These are phyloP conservation scores for Thalia dealbata DNA, from an alignment of 176 grass and related monocot genomes.

Conservation along the genomic window DNA sequence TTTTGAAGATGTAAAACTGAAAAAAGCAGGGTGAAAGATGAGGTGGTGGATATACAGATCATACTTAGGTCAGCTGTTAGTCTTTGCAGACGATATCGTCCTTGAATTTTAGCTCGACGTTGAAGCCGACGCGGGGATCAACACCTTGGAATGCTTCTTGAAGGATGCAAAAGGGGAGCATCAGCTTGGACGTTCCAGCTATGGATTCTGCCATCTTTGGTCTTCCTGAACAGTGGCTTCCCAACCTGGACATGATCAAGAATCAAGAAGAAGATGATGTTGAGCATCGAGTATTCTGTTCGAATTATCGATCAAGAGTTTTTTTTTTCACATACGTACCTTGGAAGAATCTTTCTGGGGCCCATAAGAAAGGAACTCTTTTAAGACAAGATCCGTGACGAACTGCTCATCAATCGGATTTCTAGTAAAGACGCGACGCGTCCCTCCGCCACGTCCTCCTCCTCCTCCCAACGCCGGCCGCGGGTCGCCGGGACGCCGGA, in stretches of 20 bases:
- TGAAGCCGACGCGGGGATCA: slow-evolving; percentile 59
- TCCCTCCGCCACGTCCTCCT: neutral
- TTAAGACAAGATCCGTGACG: slow-evolving; percentile 49
- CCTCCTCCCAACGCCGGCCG: neutral
- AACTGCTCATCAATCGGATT: slow-evolving; percentile 20
- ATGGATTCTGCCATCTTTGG: slow-evolving; percentile 52
- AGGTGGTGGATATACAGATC: neutral
- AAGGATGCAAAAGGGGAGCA: slow-evolving; percentile 51
- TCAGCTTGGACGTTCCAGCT: slow-evolving; percentile 81
- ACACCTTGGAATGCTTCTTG: slow-evolving; percentile 74
- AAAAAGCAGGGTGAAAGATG: no score
- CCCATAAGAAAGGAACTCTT: slow-evolving; percentile 75
- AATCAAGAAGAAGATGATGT: neutral
- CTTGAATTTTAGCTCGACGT: slow-evolving; percentile 81
- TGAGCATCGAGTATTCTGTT: neutral
- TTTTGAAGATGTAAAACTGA: neutral
- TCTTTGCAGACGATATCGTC: slow-evolving; percentile 54
- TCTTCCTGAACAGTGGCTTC: slow-evolving; percentile 56
- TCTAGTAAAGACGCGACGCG: neutral
- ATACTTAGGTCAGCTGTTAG: slow-evolving; percentile 50
- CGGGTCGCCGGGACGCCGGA: neutral
- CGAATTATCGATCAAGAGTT: no score
- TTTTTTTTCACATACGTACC: no score
- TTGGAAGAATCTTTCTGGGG: slow-evolving; percentile 49
- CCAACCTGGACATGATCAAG: slow-evolving; percentile 28